Evolutionary conservation across 1,284 basidiomycete genomes (phyloP).

Genomic region (Cystobasidium sp.): DNA sequence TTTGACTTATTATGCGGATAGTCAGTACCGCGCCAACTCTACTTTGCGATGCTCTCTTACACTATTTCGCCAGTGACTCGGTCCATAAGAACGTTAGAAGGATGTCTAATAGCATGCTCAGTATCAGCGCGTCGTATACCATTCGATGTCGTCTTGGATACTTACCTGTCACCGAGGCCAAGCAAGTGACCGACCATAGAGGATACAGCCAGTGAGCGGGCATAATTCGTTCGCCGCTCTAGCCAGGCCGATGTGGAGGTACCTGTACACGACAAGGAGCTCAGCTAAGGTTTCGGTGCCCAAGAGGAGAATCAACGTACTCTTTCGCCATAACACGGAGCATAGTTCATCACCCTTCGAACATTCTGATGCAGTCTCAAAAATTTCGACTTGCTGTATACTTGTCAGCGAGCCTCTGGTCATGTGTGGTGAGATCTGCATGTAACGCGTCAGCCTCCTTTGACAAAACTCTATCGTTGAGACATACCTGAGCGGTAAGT

Average conservation of each 20-base stretch:
- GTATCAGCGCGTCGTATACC: background rate
- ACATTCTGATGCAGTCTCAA: conserved; percentile 33
- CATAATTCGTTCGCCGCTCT: conserved; percentile 27
- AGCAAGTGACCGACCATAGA: conserved; percentile 42
- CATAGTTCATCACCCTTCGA: conserved; percentile 37
- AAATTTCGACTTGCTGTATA: conserved; percentile 37
- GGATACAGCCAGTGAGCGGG: conserved; percentile 31
- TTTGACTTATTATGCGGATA: background rate
- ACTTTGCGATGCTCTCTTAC: background rate
- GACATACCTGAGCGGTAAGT: conserved; percentile 15
- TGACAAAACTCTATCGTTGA: background rate
- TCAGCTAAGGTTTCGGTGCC: background rate
- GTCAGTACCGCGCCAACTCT: background rate
- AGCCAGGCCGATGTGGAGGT: conserved; percentile 34
- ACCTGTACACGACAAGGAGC: background rate
- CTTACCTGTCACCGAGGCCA: conserved; percentile 35
- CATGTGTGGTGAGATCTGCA: conserved; percentile 10
- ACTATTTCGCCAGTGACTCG: conserved; percentile 34
- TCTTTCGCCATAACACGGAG: conserved; percentile 38
- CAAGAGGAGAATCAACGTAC: background rate
- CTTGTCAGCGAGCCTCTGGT: conserved; percentile 25
- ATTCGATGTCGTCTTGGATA: background rate
- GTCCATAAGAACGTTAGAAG: conserved; percentile 39
- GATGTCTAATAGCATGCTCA: conserved; percentile 2
- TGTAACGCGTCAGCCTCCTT: background rate